phyloP scores from a whole-genome alignment of 768 basidiomycete species.

The Xerocomellus amylosporus region DNA sequence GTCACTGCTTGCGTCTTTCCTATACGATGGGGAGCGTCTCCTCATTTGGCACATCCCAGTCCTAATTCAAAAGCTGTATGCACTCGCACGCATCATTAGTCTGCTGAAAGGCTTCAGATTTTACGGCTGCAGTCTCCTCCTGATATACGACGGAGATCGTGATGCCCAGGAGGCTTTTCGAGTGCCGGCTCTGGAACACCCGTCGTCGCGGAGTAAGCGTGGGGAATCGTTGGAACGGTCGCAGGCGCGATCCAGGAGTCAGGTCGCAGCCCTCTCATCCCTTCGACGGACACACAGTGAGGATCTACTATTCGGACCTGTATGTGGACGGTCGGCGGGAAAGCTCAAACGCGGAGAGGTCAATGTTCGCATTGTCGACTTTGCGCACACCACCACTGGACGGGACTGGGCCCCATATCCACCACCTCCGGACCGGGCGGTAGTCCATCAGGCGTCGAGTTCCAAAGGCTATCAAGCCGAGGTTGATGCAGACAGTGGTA shows the following conservation, averaged over 20 bases:
- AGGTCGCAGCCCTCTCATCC: constrained; percentile 40
- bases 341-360: constrained; percentile 85
- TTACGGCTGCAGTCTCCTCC: constrained; percentile 93
- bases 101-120: constrained; percentile 94
- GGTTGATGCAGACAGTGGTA: constrained; percentile 77
- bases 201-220: constrained; percentile 65
- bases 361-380: constrained; percentile 95
- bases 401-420: constrained; percentile 79
- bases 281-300: constrained; percentile 79
- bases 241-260: constrained; percentile 38
- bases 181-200: constrained; percentile 57
- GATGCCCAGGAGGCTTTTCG: constrained; percentile 80
- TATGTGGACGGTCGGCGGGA: constrained; percentile 59
- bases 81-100: constrained; percentile 87
- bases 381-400: constrained; percentile 97
- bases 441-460: constrained; percentile 41
- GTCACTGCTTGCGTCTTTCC: constrained; percentile 75
- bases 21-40: constrained; percentile 78
- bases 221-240: constrained; percentile 75
- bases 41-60: constrained; percentile 90
- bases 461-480: constrained; percentile 79
- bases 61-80: constrained; percentile 87
- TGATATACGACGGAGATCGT: constrained; percentile 95
- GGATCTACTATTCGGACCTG: constrained; percentile 67
- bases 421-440: constrained; percentile 38